Conservation (phyloP, 768 basidiomycete species). For the Mycena sanguinolenta region DNA sequence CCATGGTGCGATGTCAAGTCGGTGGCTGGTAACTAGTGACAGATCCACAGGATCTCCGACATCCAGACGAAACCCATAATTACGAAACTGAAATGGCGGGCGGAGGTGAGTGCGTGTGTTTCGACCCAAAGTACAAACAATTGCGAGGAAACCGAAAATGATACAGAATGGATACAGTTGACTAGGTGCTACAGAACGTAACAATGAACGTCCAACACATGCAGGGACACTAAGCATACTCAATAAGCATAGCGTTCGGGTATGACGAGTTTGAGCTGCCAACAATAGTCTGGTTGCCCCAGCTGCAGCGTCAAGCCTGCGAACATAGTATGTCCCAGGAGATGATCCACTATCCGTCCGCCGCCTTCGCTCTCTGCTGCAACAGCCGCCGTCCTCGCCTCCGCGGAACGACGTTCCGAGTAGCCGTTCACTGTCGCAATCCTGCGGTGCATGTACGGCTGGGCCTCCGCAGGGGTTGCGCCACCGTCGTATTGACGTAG, state of each 20-base stretch:
- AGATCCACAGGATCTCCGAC: background rate
- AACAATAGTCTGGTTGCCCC: background rate
- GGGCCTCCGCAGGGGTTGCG: constrained; percentile 8
- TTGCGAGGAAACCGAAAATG: no score
- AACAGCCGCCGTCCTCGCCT: background rate
- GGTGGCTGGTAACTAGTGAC: background rate
- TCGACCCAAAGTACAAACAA: no score
- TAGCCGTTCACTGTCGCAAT: constrained; percentile 23
- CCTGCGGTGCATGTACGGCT: constrained; percentile 16
- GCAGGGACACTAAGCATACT: no score
- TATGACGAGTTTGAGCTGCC: background rate
- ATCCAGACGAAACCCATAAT: background rate
- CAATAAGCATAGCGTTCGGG: background rate
- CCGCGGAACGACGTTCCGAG: background rate
- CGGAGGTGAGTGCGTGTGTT: no score
- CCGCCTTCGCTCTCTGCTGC: background rate
- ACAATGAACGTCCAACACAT: no score
- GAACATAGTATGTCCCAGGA: background rate
- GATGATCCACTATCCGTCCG: background rate
- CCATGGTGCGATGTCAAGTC: background rate
- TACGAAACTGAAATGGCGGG: no score
- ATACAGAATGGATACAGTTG: no score
- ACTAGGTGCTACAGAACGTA: no score
- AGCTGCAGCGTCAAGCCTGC: background rate
- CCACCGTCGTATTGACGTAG: constrained; percentile 14